Percentiles rank a stretch among this genome's conserved stretches.
Conservation (phyloP, 257 asterid genomes). For the Penstemon eatonii region DNA sequence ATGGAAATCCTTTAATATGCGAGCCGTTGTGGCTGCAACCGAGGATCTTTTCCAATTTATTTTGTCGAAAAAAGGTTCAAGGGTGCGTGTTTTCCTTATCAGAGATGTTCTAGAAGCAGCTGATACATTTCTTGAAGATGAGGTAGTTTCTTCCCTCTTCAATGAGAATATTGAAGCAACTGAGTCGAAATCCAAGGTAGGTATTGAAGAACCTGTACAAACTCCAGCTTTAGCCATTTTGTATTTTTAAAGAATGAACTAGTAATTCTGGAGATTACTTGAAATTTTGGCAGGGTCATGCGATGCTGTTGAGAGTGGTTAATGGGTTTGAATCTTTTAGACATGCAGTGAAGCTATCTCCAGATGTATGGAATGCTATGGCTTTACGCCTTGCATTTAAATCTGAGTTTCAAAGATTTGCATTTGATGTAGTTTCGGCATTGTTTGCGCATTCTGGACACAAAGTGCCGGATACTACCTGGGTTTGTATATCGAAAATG, state of each 20-base stretch:
- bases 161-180: constrained; percentile 38
- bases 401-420: constrained; percentile 72
- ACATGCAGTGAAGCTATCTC: constrained; percentile 67
- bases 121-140: constrained; percentile 66
- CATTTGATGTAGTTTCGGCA: constrained; percentile 53
- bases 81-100: constrained; percentile 78
- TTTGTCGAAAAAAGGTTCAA: constrained; percentile 75
- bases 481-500: constrained; percentile 65
- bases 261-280: background rate
- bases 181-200: constrained; percentile 62
- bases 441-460: constrained; percentile 44
- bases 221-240: background rate
- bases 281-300: constrained; percentile 45
- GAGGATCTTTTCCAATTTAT: constrained; percentile 88
- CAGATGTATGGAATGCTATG: constrained; percentile 80
- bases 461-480: constrained; percentile 48
- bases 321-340: constrained; percentile 60
- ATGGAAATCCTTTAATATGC: constrained; percentile 80
- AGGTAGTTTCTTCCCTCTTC: constrained; percentile 41
- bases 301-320: constrained; percentile 52
- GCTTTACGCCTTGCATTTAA: constrained; percentile 58
- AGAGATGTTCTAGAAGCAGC: constrained; percentile 72
- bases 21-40: constrained; percentile 82
- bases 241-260: background rate
- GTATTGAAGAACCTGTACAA: constrained; percentile 26